A percentile compares a stretch with the other conserved stretches of the same genome.
Evolutionary conservation across 257 asterid genomes (phyloP).

Genomic region (Plantago major): DNA sequence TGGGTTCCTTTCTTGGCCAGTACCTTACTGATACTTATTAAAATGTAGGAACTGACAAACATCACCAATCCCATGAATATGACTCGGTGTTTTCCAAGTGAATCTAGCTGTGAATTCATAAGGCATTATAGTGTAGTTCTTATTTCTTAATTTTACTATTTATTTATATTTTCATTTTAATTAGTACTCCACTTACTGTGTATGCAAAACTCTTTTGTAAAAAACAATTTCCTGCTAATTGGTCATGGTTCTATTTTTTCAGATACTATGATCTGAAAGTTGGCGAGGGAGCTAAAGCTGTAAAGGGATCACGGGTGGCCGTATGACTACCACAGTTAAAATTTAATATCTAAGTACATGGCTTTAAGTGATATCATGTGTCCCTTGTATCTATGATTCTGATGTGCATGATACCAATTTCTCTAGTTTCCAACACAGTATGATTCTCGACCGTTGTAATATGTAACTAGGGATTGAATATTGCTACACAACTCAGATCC

Average conservation of each 20-base stretch:
- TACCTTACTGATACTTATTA: too few relatives aligned
- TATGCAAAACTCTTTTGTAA: background rate
- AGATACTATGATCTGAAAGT: conserved; percentile 94
- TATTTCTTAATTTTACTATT: too few relatives aligned
- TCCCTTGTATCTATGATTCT: conserved; percentile 9
- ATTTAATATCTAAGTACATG: conserved; percentile 38
- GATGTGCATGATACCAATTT: conserved; percentile 10
- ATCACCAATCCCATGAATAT: too few relatives aligned
- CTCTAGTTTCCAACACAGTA: conserved; percentile 2
- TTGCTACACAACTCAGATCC: too few relatives aligned
- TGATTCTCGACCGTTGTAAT: background rate
- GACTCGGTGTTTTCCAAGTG: too few relatives aligned
- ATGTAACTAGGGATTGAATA: background rate
- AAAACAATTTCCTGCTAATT: background rate
- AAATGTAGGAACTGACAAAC: too few relatives aligned
- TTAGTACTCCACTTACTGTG: background rate
- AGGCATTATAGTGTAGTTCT: too few relatives aligned
- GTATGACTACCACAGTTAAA: conserved; percentile 75
- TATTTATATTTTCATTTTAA: too few relatives aligned
- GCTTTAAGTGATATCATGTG: conserved; percentile 20
- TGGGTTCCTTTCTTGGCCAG: too few relatives aligned
- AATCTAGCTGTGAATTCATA: too few relatives aligned
- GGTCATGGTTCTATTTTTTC: background rate
- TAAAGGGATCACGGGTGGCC: conserved; percentile 99
- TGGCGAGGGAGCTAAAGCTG: conserved; percentile 80